phyloP scores from a whole-genome alignment of 805 yeast species.

The Monosporozyma aerobia region DNA sequence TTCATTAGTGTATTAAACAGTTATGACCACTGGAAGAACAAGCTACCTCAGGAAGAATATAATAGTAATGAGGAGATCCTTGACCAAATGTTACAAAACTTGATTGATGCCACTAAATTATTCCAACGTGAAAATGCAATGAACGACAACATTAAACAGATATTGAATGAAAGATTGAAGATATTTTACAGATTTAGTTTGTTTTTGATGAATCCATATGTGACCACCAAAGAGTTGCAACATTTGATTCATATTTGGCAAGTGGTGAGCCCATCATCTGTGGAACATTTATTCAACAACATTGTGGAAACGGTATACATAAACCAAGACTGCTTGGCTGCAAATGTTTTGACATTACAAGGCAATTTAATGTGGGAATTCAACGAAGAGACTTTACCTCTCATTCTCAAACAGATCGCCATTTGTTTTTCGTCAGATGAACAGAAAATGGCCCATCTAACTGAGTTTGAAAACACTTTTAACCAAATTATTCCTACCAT shows the following conservation, averaged over 20 bases:
- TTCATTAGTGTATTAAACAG: neutral
- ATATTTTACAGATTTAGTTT: slow-evolving; percentile 23
- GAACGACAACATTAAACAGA: neutral
- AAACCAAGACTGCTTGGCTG: slow-evolving; percentile 7
- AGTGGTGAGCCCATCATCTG: slow-evolving; percentile 10
- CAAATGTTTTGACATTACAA: slow-evolving; percentile 1
- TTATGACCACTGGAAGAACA: slow-evolving; percentile 1
- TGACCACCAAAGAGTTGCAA: slow-evolving; percentile 12
- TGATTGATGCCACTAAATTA: slow-evolving; percentile 16
- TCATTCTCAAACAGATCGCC: neutral
- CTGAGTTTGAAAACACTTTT: neutral
- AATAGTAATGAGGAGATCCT: slow-evolving; percentile 1
- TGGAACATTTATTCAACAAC: slow-evolving; percentile 24
- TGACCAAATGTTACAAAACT: slow-evolving; percentile 24
- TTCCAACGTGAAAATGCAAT: slow-evolving; percentile 1
- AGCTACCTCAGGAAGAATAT: neutral
- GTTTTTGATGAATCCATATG: slow-evolving; percentile 16
- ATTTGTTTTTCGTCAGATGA: neutral
- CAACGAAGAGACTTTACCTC: neutral
- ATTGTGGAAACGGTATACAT: slow-evolving; percentile 25
- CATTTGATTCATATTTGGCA: slow-evolving; percentile 20
- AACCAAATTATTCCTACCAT: neutral
- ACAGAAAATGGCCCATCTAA: neutral
- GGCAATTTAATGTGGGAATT: neutral
- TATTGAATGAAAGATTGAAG: slow-evolving; percentile 11